A percentile compares a stretch with the other conserved stretches of the same genome.
These are phyloP conservation scores for Alnus glutinosa DNA, from an alignment of 306 rosid genomes.

Conservation along the genomic window DNA sequence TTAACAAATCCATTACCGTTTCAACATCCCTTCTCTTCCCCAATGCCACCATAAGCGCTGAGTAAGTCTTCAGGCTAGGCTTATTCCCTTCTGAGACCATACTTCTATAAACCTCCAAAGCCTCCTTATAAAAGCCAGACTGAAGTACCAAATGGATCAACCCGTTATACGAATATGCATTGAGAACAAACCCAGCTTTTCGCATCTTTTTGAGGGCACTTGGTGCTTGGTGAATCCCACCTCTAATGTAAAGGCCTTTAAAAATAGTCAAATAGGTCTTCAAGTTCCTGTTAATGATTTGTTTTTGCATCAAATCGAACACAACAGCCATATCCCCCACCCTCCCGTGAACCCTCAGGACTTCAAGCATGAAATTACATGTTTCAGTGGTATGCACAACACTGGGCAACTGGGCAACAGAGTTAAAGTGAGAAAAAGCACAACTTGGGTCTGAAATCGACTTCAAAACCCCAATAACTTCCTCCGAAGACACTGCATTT, in stretches of 20 bases:
- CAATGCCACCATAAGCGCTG: constrained; percentile 85
- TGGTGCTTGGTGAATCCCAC: constrained; percentile 72
- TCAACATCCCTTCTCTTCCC: constrained; percentile 82
- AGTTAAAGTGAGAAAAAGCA: constrained; percentile 68
- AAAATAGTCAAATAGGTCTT: constrained; percentile 70
- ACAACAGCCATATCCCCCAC: constrained; percentile 74
- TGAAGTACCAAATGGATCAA: constrained; percentile 74
- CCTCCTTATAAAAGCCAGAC: constrained; percentile 68
- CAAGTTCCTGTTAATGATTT: constrained; percentile 58
- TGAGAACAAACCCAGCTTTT: constrained; percentile 68
- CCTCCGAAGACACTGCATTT: constrained; percentile 56
- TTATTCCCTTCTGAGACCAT: constrained; percentile 69
- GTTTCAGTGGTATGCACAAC: constrained; percentile 78
- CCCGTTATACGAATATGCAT: constrained; percentile 90
- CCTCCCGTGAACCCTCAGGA: constrained; percentile 52
- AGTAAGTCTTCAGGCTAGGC: constrained; percentile 92
- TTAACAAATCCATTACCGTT: constrained; percentile 66
- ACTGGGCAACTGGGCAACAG: constrained; percentile 54
- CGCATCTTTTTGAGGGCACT: constrained; percentile 65
- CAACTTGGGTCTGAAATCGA: constrained; percentile 57
- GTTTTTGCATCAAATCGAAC: constrained; percentile 80
- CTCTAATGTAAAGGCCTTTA: constrained; percentile 66
- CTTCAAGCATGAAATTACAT: constrained; percentile 86
- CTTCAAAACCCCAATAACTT: constrained; percentile 57
- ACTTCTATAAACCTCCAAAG: constrained; percentile 70